phyloP scores from a whole-genome alignment of 1,139 yeast genomes.

The Hyphopichia buzzinii region DNA sequence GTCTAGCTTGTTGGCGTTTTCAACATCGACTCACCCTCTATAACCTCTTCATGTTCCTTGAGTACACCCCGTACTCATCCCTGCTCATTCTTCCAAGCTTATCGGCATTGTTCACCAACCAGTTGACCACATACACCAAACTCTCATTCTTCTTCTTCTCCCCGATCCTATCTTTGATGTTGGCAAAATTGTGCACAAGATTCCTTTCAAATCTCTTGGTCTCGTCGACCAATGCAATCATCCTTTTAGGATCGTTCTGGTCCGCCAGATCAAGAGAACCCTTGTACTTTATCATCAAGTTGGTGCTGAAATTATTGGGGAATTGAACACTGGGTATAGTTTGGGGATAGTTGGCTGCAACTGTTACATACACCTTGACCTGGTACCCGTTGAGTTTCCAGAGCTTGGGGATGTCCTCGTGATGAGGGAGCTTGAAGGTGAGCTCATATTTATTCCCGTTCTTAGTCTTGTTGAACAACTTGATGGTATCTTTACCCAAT shows the following conservation, averaged over 20 bases:
- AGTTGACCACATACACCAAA: constrained; percentile 26
- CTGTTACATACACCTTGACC: constrained; percentile 18
- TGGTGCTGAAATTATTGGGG: constrained; percentile 23
- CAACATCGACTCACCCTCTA: too few relatives aligned
- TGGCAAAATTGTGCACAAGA: constrained; percentile 19
- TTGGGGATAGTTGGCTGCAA: constrained; percentile 24
- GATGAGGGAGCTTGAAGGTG: constrained; percentile 18
- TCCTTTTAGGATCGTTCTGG: constrained; percentile 9
- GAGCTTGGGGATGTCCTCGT: constrained; percentile 15
- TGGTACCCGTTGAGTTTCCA: constrained; percentile 17
- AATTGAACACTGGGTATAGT: constrained; percentile 16
- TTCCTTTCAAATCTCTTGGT: constrained; percentile 22
- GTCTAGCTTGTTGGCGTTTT: too few relatives aligned
- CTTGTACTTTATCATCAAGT: constrained; percentile 18
- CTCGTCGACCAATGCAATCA: constrained; percentile 14
- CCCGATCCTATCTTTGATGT: constrained; percentile 10
- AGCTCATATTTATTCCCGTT: constrained; percentile 19
- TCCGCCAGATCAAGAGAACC: constrained; percentile 5
- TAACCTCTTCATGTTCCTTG: too few relatives aligned
- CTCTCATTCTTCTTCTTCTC: constrained; percentile 13
- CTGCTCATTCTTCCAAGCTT: not conserved
- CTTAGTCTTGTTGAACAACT: constrained; percentile 22
- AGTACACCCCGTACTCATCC: not conserved
- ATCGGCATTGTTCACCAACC: constrained; percentile 22
- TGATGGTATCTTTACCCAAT: constrained; percentile 17